Base-by-base conservation (phyloP, 1,284 basidiomycete genomes). In the Marasmius tenuissimus region DNA sequence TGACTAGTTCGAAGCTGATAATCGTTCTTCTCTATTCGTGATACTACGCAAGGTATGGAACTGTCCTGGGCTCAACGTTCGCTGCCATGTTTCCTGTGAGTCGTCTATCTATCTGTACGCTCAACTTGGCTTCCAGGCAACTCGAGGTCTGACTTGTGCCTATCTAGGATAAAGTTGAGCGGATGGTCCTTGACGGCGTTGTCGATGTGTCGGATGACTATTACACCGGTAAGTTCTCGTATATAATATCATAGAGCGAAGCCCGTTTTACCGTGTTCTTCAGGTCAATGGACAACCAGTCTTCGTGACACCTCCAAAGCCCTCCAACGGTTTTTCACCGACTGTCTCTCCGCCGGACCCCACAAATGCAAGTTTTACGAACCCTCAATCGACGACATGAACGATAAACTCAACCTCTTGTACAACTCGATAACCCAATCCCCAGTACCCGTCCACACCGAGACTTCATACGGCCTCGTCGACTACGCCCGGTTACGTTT, bases 81-180 rank as follows among this genome's bases (percentile, higher is more conserved):
- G 77, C 82, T 0, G 68, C 81, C 1, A 76, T 84, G 70, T 83
- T 82, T 62, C 81, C 83, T 0, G 81, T 79, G 66, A 22, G 48
- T 27, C 11, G 68, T 12, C 14, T 33, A 33, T 27, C 39, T 37
- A n/a, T n/a, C n/a, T n/a, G n/a, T n/a, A n/a, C n/a, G n/a, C n/a
- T 35, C 20, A 33, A 37, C 20, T 11, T 37, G 14, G 16, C 6
- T 22, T 20, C 62, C 22, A 59, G 14, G n/a, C 10, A 9, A n/a
- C 16, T 27, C 16, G 22, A 11, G n/a, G 12, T 10, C 47, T 51
- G 16, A 50, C 35, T 35, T 33, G 18, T 3, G 34, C 42, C 48
- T n/a, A 47, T 16, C 12, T 52, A 80, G 78, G 74, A 80, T 61
- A 76, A 76, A 57, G 68, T 80, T 18, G 76, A 75, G 53, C 73